Conservation (phyloP, 2,329 filamentous ascomycete genomes). For the Sarocladium brachiariae region DNA sequence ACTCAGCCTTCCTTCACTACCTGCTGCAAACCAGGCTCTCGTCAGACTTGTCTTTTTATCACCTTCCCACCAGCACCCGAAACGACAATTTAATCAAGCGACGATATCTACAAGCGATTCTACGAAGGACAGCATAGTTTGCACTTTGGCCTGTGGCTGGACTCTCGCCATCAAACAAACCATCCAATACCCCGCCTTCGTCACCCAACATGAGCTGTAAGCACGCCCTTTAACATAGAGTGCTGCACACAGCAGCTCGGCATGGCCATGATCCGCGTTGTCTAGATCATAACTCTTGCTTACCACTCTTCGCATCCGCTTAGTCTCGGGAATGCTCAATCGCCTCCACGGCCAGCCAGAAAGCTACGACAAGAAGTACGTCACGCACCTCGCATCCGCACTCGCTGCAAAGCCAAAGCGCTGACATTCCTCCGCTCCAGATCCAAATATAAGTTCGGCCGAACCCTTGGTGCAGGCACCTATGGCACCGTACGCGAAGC, state of each 20-base stretch:
- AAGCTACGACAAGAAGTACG: constrained; percentile 96
- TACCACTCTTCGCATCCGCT: constrained; percentile 15
- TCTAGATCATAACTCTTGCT: constrained; percentile 12
- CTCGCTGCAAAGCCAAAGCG: constrained; percentile 13
- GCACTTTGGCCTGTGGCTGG: background rate
- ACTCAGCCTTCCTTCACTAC: background rate
- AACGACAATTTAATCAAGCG: background rate
- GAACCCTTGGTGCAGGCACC: constrained; percentile 90
- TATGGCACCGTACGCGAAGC: constrained; percentile 98
- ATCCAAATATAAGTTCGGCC: constrained; percentile 83
- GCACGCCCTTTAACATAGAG: background rate
- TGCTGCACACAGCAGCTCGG: background rate
- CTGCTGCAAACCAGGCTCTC: background rate
- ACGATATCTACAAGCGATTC: background rate
- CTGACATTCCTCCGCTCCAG: constrained; percentile 37
- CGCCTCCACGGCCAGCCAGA: constrained; percentile 95
- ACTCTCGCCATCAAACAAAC: background rate
- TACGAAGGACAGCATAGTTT: too few species aligned
- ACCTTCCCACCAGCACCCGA: background rate
- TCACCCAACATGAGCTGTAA: constrained; percentile 12
- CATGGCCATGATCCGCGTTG: background rate
- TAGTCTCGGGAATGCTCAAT: constrained; percentile 86
- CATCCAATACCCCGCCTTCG: constrained; percentile 12
- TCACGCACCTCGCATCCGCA: constrained; percentile 13
- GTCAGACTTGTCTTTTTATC: background rate